Evolutionary conservation across 306 rosid species (phyloP), one percentile per base, ranked within the genome.

Genomic region (Malus orientalis): DNA sequence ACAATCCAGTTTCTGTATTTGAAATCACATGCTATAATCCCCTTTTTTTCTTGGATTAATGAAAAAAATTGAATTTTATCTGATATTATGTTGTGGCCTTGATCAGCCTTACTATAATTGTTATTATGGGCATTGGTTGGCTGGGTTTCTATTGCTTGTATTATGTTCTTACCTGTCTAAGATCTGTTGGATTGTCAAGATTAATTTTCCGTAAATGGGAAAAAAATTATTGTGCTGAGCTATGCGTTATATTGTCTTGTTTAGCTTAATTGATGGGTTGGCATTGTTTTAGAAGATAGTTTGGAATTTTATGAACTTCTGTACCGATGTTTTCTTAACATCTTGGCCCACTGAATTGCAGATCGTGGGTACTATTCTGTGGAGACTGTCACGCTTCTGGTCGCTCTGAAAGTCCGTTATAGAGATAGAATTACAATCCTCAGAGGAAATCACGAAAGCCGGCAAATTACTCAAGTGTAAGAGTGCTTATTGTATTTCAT

Each of bases 381-480:
- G 85, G 98, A 95, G 91, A 95, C 97, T 77, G 98, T 95, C 77
- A 77, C 98, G 1, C 97, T 95, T 78, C 89, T 95, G 82, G 98
- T 95, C 82, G 96, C 97, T 22, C 84, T 95, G 86, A 95, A 95
- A 89, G 98, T 95, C 55, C 97, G 98, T 57, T 95, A 95, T 81
- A 90, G 98, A 85, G 98, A 95, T 88, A 95, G 98, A 87, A 92
- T 95, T 84, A 95, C 98, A 70, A 95, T 95, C 75, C 96, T 95
- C 67, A 89, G 98, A 77, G 98, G 98, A 83, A 94, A 94, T 84
- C 98, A 94, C 11, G 98, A 94, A 85, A 94, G 95, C 80, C 91
- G 98, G 82, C 98, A 94, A 76, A 94, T 94, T 71, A 94, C 98
- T 74, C 98, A 94, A 94, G 98, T 94, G 98, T 94, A 89, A 91